phyloP scores from a whole-genome alignment of 2,329 filamentous ascomycete genomes.

The Gaeumannomyces sp. region DNA sequence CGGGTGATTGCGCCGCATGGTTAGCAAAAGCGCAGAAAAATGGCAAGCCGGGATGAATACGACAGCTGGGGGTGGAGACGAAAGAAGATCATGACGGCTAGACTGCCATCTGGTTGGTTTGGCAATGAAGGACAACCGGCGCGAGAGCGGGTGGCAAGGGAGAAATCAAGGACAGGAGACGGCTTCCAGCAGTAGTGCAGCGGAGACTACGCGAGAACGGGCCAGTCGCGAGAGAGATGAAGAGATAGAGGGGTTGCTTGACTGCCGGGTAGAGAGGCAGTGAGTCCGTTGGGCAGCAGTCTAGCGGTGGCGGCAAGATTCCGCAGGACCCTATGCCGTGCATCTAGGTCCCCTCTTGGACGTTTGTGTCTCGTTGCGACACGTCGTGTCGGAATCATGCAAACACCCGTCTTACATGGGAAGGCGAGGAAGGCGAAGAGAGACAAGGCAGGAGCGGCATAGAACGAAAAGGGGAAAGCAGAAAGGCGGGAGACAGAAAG shows the following conservation, averaged over 20 bases:
- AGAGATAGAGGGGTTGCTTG: not conserved
- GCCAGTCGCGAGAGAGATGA: not conserved
- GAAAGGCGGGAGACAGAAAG: not conserved
- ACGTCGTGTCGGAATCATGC: not conserved
- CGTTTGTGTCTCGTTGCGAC: not conserved
- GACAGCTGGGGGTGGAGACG: not conserved
- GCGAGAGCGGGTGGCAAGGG: not conserved
- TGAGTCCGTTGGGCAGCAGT: not conserved
- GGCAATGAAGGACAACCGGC: not conserved
- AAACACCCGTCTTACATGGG: not conserved
- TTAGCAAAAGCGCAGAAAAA: not conserved
- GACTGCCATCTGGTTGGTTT: not conserved
- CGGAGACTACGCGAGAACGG: not conserved
- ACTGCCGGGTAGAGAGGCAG: not conserved
- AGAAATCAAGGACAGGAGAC: not conserved
- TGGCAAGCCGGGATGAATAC: not conserved
- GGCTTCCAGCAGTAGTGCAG: not conserved
- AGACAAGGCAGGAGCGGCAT: not conserved
- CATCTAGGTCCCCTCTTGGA: not conserved
- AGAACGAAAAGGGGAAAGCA: slow-evolving; percentile 10
- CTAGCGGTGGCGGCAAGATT: not conserved
- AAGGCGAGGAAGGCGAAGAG: not conserved
- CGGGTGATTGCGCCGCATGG: not conserved
- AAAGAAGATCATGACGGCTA: not conserved
- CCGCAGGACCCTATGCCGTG: not conserved